phyloP scores from a whole-genome alignment of 148 eudicot species.

The Polygonum maritimum region DNA sequence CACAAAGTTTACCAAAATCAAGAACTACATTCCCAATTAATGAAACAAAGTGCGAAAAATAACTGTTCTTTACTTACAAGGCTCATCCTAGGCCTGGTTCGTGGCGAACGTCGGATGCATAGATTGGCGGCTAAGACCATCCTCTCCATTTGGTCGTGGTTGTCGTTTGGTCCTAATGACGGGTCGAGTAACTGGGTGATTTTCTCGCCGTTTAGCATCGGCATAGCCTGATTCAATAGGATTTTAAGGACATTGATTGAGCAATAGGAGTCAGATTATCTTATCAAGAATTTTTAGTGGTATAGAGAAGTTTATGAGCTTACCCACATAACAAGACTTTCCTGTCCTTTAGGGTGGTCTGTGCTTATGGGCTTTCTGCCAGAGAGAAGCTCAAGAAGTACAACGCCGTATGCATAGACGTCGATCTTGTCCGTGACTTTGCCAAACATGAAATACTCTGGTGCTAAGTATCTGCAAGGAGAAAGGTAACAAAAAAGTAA shows the following conservation, averaged over 20 bases:
- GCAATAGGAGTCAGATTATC: background rate
- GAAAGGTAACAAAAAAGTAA: background rate
- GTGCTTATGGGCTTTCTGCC: conserved; percentile 81
- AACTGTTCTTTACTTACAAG: conserved; percentile 28
- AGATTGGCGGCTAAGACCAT: conserved; percentile 89
- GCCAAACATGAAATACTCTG: conserved; percentile 95
- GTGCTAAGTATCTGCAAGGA: conserved; percentile 81
- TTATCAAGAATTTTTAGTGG: background rate
- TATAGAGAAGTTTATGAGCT: conserved; percentile 14
- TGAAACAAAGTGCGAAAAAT: background rate
- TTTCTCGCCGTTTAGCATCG: conserved; percentile 56
- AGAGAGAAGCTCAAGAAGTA: conserved; percentile 96
- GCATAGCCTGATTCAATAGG: conserved; percentile 51
- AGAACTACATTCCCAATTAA: background rate
- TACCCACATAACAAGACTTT: conserved; percentile 97
- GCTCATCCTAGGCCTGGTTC: conserved; percentile 73
- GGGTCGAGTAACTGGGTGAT: conserved; percentile 55
- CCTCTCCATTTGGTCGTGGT: conserved; percentile 60
- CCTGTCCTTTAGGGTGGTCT: conserved; percentile 67
- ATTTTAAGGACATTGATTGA: background rate
- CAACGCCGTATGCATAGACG: conserved; percentile 94
- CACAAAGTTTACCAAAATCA: background rate
- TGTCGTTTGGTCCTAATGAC: conserved; percentile 34
- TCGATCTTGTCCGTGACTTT: conserved; percentile 77
- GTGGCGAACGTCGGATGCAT: conserved; percentile 69